Conservation (phyloP, 2,329 filamentous ascomycete genomes). For the Fusarium stilboides region DNA sequence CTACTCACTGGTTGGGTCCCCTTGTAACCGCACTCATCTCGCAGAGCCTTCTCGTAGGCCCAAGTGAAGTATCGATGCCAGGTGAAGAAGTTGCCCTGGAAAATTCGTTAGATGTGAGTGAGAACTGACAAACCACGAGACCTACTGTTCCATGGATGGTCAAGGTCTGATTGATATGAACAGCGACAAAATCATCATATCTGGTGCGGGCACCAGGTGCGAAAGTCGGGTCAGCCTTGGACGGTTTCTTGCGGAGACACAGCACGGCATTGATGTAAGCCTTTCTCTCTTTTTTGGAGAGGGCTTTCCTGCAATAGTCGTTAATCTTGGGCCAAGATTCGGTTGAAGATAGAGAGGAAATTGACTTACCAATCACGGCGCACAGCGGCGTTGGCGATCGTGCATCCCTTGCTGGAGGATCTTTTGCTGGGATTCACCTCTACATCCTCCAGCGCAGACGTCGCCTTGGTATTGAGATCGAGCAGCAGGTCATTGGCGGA, state of each 20-base stretch:
- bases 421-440: accelerated
- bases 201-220: slow-evolving; percentile 13
- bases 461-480: slow-evolving; percentile 1
- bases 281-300: slow-evolving; percentile 13
- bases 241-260: slow-evolving; percentile 9
- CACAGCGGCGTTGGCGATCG: neutral
- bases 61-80: slow-evolving; percentile 28
- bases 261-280: slow-evolving; percentile 7
- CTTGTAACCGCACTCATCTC: slow-evolving; percentile 22
- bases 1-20: slow-evolving; percentile 12
- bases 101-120: accelerated
- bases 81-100: slow-evolving; percentile 8
- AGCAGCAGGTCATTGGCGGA: neutral
- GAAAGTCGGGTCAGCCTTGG: slow-evolving; percentile 10
- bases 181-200: slow-evolving; percentile 27
- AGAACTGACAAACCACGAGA: accelerated
- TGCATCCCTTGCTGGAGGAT: slow-evolving; percentile 1
- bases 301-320: neutral
- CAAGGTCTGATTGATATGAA: slow-evolving; percentile 22
- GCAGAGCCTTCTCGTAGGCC: slow-evolving; percentile 13
- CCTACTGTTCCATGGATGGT: slow-evolving; percentile 15
- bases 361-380: slow-evolving; percentile 5
- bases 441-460: neutral
- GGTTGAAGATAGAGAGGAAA: accelerated
- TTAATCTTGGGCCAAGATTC: accelerated